A percentile compares a stretch with the other conserved stretches of the same genome.
These are phyloP conservation scores for Penicillium flavigenum DNA, from an alignment of 495 filamentous ascomycete species.

Conservation along the genomic window DNA sequence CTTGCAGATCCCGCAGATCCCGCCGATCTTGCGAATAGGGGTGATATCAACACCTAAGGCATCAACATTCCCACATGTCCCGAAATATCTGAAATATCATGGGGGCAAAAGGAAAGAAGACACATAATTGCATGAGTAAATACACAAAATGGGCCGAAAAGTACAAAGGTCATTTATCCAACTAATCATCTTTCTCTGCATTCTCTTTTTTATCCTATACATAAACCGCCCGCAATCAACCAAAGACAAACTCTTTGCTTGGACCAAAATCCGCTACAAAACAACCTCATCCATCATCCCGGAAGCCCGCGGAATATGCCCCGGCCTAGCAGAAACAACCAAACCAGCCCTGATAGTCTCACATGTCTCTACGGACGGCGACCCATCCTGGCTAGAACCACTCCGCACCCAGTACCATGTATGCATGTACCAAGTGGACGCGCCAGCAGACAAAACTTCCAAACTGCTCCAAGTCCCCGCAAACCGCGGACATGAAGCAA, in stretches of 20 bases:
- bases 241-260: conserved; percentile 31
- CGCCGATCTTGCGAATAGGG: neutral
- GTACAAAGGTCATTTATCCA: conserved; percentile 29
- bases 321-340: conserved; percentile 29
- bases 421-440: conserved; percentile 57
- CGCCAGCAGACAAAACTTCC: conserved; percentile 37
- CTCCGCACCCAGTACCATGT: conserved; percentile 38
- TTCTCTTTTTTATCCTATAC: conserved; percentile 35
- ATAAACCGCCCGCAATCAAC: conserved; percentile 32
- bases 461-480: conserved; percentile 53
- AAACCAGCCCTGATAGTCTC: conserved; percentile 45
- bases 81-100: neutral
- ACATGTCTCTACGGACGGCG: conserved; percentile 36
- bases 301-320: conserved; percentile 34
- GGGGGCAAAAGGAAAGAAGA: neutral
- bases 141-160: conserved; percentile 24
- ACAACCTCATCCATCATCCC: conserved; percentile 30
- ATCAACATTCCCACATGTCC: neutral
- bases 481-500: conserved; percentile 68
- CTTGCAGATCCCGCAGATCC: neutral
- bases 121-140: conserved; percentile 8
- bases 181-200: conserved; percentile 29
- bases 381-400: conserved; percentile 36
- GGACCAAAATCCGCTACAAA: conserved; percentile 40
- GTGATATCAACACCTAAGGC: conserved; percentile 1